Base-by-base conservation (phyloP, 1,284 basidiomycete species). In the Cutaneotrichosporon sp. region DNA sequence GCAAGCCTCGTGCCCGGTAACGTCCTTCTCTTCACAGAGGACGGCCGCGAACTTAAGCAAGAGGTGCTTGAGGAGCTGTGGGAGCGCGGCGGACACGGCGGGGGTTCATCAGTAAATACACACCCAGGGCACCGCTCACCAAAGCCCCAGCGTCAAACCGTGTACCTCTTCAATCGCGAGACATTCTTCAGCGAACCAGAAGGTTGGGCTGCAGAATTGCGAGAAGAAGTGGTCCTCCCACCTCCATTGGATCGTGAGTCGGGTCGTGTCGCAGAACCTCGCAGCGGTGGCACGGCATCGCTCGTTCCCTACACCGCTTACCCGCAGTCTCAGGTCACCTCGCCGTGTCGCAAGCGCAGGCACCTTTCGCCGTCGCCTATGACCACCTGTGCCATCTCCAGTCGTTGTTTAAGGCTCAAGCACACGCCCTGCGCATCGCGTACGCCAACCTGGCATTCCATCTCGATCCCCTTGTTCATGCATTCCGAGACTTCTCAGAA, bases 161-260 rank as follows among this genome's bases (percentile, higher is more conserved):
- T 72, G 22, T 72, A 69, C 45, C 53, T 71, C 27, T 74, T 65
- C 62, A 70, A 74, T 39, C 51, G 69, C 37, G 70, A 70, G 49
- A 70, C 68, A 2, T 74, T 74, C 61, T 74, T 64, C 56, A 60
- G 61, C 20, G 69, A 72, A 12, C 59, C 69, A 1, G 70, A 72
- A 29, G 53, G 59, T 25, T 70, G 66, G 65, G 68, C 66, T 1
- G 51, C 44, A 6, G 60, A 66, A 37, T 60, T 66, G 27, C 57
- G 66, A 42, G 71, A 74, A 49, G 67, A 67, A 11, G 49, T 72
- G 0, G 51, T 62, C 25, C 54, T 70, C 9, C 71, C 70, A 1
- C 68, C 66, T 10, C 62, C 60, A 14, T 31, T 72, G 14, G 63
- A 68, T 43, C 32, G 71, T 71, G 34, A 48, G 68, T 62, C 27